phyloP scores from a whole-genome alignment of 441 rosid species.

The Syzygium syzygioides region DNA sequence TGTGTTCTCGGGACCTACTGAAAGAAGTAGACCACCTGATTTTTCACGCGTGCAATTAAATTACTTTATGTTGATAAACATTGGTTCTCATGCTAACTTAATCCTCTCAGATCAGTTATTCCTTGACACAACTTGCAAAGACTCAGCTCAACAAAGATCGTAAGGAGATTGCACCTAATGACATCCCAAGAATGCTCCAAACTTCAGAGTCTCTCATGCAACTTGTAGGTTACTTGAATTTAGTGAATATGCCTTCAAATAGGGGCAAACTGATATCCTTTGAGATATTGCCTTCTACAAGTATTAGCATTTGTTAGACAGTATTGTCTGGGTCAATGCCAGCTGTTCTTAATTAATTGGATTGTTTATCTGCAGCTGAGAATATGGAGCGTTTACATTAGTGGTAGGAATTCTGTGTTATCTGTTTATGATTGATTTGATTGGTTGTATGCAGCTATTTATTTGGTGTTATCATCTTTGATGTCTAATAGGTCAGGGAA shows the following conservation, averaged over 20 bases:
- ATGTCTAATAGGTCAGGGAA: background rate
- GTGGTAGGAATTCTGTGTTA: background rate
- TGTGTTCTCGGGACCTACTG: slow-evolving; percentile 84
- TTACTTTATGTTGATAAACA: background rate
- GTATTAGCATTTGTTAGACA: background rate
- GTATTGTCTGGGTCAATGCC: background rate
- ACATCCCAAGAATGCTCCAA: slow-evolving; percentile 78
- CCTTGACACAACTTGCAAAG: slow-evolving; percentile 90
- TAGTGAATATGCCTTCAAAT: background rate
- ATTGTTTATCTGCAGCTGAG: background rate
- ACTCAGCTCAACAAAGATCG: slow-evolving; percentile 82
- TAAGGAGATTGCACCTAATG: slow-evolving; percentile 80
- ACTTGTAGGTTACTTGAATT: slow-evolving; percentile 51
- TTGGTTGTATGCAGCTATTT: background rate
- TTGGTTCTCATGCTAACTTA: slow-evolving; percentile 21
- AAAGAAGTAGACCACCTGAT: slow-evolving; percentile 54
- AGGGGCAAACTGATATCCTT: background rate
- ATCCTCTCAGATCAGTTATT: slow-evolving; percentile 84
- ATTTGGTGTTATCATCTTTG: background rate
- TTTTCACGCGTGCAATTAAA: background rate
- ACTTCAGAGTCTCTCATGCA: slow-evolving; percentile 69
- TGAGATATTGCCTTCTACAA: background rate
- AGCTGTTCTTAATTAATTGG: background rate
- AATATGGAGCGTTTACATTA: background rate
- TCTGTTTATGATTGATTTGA: background rate